Evolutionary conservation across 192 early-diverging fungal genomes (phyloP), one percentile per base, ranked within the genome.

Genomic region (Mortierella alpina): DNA sequence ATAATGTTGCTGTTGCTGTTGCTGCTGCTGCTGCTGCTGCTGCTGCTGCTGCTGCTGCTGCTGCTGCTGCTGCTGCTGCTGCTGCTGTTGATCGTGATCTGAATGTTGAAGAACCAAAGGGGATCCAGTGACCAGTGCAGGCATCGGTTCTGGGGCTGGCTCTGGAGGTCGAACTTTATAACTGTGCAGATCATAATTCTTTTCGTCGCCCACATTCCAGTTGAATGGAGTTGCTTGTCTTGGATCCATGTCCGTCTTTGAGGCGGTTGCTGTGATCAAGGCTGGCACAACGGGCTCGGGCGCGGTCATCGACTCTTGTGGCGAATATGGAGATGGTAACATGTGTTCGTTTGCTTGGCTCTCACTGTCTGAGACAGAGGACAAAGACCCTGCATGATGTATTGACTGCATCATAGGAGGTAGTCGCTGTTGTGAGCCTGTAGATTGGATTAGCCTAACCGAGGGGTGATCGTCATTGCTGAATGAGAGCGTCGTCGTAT

Each of bases 71-170:
- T 31, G 31, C 31, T 31, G 31, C 31, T 1, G 31, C 31, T 14
- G 47, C 17, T 23, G 45, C 13, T 23, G 55, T 14, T 22, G n/a
- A 4, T 66, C 7, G 13, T 55, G 17, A 39, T 42, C 40, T 7
- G 13, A 17, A 22, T 51, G n/a, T 31, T 60, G 48, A 7, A 40
- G 58, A 42, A 3, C 0, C 1, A 15, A 20, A 15, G 46, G 15
- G 13, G 47, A 22, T 6, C n/a, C 45, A 2, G 23, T 61, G 49
- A 18, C 40, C 45, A 52, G 58, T 10, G 42, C 57, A 8, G 74
- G 67, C 9, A 64, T 50, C 2, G 61, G 61, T 13, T 77, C 68
- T 59, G 68, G 75, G 0, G 13, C 63, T 2, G 75, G 70, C 6
- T 9, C 41, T 18, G 60, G 44, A 15, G 60, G 74, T 45, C 61